Percentiles rank a stretch among this genome's conserved stretches.
Conservation (phyloP, 1,284 basidiomycete genomes). For the Leucoagaricus sp. region DNA sequence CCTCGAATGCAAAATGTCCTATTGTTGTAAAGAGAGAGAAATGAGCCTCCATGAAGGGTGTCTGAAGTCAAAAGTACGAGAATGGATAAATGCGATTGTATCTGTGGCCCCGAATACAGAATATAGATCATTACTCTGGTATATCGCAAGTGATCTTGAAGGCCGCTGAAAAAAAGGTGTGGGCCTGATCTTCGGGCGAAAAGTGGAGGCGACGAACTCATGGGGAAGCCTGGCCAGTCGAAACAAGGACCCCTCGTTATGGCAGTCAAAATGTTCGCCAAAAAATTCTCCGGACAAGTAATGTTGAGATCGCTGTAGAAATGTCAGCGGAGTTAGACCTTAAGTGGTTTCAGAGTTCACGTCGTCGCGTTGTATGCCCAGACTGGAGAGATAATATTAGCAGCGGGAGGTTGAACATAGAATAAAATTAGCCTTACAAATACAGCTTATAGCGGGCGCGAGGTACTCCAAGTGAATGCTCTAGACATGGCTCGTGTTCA, state of each 20-base stretch:
- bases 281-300: neutral
- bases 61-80: too few relatives aligned
- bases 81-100: neutral
- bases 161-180: neutral
- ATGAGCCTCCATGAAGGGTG: neutral
- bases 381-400: neutral
- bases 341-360: neutral
- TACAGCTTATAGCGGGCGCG: neutral
- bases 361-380: slow-evolving; percentile 3
- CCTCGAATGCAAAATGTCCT: too few relatives aligned
- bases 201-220: neutral
- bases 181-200: neutral
- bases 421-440: neutral
- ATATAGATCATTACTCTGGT: neutral
- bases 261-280: neutral
- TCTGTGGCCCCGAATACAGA: neutral
- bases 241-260: neutral
- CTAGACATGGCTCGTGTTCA: neutral
- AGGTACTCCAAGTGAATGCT: slow-evolving; percentile 4
- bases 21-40: too few relatives aligned
- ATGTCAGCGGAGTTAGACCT: neutral
- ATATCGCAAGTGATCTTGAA: neutral
- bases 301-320: neutral
- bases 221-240: neutral
- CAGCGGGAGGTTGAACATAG: neutral